A percentile compares a stretch with the other conserved stretches of the same genome.
Evolutionary conservation across 2,329 filamentous ascomycete species (phyloP).

Genomic region (Aspergillus ochraceus): DNA sequence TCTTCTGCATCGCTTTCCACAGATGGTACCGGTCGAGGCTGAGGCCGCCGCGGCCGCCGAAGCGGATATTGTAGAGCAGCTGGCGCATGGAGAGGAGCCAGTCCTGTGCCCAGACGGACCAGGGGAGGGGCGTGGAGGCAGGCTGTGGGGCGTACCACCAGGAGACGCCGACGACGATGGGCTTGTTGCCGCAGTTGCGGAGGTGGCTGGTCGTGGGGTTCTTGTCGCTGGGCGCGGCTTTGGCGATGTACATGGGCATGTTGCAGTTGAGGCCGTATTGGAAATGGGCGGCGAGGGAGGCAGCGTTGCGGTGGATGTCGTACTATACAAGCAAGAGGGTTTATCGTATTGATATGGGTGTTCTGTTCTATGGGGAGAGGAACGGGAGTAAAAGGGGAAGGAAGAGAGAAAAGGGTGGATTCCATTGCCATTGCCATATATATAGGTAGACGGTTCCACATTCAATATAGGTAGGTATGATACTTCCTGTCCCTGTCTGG

Average conservation of each 20-base stretch:
- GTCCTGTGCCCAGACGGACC: slow-evolving; percentile 62
- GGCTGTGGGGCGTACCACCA: slow-evolving; percentile 68
- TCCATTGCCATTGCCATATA: slow-evolving; percentile 6
- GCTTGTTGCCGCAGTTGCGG: too few relatives aligned
- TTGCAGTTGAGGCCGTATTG: slow-evolving; percentile 60
- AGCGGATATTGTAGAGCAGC: slow-evolving; percentile 65
- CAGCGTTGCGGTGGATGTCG: slow-evolving; percentile 59
- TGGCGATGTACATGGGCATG: slow-evolving; percentile 67
- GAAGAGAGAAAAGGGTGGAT: neutral
- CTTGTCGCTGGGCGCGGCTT: slow-evolving; percentile 47
- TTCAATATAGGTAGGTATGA: neutral
- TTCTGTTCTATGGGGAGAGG: neutral
- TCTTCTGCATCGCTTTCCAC: slow-evolving; percentile 67
- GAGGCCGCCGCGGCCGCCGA: slow-evolving; percentile 65
- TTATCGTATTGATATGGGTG: slow-evolving; percentile 3
- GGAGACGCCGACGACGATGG: slow-evolving; percentile 67
- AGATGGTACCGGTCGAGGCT: slow-evolving; percentile 68
- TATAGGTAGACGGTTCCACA: slow-evolving; percentile 4
- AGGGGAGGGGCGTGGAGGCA: slow-evolving; percentile 51
- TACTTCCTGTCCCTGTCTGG: neutral
- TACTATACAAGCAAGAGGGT: slow-evolving; percentile 47
- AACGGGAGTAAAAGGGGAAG: neutral
- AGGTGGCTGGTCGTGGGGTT: slow-evolving; percentile 12
- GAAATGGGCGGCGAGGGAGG: slow-evolving; percentile 65
- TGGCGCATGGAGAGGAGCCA: slow-evolving; percentile 69